These are phyloP conservation scores for Ophiostoma ips DNA, from an alignment of 2,329 filamentous ascomycete species.

Conservation along the genomic window DNA sequence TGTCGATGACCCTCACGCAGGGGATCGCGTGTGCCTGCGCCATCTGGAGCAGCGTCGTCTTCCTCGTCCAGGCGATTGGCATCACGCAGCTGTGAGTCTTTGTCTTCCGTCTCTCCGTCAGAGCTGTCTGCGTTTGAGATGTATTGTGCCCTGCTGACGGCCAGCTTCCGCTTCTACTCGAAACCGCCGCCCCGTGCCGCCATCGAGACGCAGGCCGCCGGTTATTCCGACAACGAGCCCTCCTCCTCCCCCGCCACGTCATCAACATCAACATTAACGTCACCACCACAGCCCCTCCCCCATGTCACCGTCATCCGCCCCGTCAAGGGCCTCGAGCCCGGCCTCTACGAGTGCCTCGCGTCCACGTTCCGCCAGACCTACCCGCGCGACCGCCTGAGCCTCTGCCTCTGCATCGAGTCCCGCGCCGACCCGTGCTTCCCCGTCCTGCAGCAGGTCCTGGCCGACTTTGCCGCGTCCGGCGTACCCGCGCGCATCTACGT, in stretches of 20 bases:
- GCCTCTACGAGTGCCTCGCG: conserved; percentile 82
- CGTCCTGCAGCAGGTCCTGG: conserved; percentile 54
- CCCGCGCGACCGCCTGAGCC: conserved; percentile 58
- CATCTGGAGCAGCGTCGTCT: neutral
- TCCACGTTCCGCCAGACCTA: conserved; percentile 76
- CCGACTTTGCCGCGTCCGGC: conserved; percentile 70
- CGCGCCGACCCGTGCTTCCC: conserved; percentile 63
- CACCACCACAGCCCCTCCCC: conserved; percentile 28
- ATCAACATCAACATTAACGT: conserved; percentile 24
- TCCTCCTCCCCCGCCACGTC: neutral
- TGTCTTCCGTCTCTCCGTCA: too few relatives aligned
- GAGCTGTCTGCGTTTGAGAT: too few relatives aligned
- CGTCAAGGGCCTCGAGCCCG: conserved; percentile 80
- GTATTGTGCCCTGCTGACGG: neutral
- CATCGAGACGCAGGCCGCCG: conserved; percentile 32
- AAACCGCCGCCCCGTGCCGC: conserved; percentile 32
- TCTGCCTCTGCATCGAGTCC: conserved; percentile 71
- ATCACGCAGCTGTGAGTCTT: neutral
- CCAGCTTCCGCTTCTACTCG: conserved; percentile 41
- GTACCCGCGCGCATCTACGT: conserved; percentile 39
- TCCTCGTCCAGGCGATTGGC: neutral
- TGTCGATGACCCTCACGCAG: neutral
- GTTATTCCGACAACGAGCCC: neutral
- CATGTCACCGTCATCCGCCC: conserved; percentile 86
- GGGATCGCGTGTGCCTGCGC: neutral